Evolutionary conservation across 2,329 filamentous ascomycete genomes (phyloP), one percentile per base, ranked within the genome.

Genomic region (Hirsutella rhossiliensis): DNA sequence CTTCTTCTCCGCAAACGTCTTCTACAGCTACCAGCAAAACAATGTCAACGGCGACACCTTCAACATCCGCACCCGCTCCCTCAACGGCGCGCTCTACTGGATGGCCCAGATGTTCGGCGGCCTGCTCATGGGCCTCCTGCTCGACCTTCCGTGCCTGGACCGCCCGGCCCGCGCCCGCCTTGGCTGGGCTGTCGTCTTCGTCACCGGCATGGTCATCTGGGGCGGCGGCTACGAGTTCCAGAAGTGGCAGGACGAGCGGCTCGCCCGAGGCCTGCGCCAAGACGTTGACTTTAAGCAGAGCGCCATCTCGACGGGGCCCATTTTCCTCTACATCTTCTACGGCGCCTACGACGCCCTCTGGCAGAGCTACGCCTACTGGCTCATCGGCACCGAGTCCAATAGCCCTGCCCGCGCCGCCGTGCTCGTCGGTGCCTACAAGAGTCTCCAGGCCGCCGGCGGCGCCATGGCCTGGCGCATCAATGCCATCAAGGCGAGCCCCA

Each of bases 261-360:
- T 63, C n/a, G 64, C 60, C 17, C 41, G 49, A 5, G 64, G 65
- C 4, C 51, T 60, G 18, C 66, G 65, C 47, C 64, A 71, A 44
- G 62, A 68, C 42, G 57, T 73, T 44, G 70, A 74, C 53, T 74
- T 67, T 48, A 68, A 59, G 11, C 53, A 65, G 29, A 70, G 68
- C 32, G 49, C 59, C 36, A 64, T 70, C 36, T 80, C 74, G 42
- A 68, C 70, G 6, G 80, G 78, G 0, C 79, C 80, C 11, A 80
- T 84, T 53, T 76, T 83, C 53, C 64, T 84, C 13, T 84, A 83
- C 65, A 78, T 84, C 56, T 82, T 82, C 62, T 84, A 83, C 56
- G 80, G 81, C 36, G 71, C 76, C 48, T 82, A 78, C 54, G 81
- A 84, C 56, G 77, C 80, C 2, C 67, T 78, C 17, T 84, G 78